phyloP scores from a whole-genome alignment of 2,329 filamentous ascomycete genomes.

The Neofusicoccum sp. region DNA sequence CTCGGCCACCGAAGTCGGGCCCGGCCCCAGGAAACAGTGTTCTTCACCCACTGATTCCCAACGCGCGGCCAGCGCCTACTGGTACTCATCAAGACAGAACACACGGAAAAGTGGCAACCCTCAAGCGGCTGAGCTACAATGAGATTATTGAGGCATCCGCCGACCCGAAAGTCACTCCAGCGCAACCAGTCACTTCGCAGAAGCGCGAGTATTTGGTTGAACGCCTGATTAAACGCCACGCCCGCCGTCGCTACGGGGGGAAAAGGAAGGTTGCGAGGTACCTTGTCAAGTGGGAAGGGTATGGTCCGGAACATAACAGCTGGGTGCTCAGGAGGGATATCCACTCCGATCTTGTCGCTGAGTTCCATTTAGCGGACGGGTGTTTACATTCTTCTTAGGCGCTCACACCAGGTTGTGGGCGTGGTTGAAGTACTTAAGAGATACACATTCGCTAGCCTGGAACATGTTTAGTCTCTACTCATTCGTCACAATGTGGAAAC shows the following conservation, averaged over 20 bases:
- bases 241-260: neutral
- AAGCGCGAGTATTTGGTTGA: neutral
- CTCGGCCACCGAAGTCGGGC: neutral
- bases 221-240: neutral
- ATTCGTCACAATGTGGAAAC: too few species aligned
- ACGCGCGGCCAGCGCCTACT: neutral
- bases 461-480: too few species aligned
- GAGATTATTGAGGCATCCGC: neutral
- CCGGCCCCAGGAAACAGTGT: neutral
- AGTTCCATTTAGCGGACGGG: neutral
- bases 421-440: too few species aligned
- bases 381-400: too few species aligned
- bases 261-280: neutral
- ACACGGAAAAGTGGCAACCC: neutral
- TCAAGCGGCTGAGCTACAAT: neutral
- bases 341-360: neutral
- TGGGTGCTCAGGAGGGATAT: neutral
- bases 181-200: neutral
- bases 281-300: neutral
- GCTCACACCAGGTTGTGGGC: too few species aligned
- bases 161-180: neutral
- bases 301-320: neutral
- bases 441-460: too few species aligned
- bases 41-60: neutral
- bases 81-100: neutral